Evolutionary conservation across 2,329 filamentous ascomycete species (phyloP), one percentile per base, ranked within the genome.

Genomic region (Dothistroma septosporum): DNA sequence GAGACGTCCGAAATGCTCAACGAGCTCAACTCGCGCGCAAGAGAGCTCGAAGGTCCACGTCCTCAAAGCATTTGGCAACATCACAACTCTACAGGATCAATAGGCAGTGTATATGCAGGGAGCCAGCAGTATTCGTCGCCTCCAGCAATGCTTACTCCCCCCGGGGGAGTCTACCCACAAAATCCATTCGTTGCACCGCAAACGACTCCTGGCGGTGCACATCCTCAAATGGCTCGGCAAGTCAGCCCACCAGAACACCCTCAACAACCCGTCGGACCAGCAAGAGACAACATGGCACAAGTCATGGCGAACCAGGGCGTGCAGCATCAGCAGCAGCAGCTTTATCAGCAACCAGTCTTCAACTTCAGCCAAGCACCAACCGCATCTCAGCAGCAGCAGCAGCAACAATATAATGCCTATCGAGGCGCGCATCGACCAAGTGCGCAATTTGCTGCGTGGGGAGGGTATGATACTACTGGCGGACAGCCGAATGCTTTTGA

Each of bases 1-100:
- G 79, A 80, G 58, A 78, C 78, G 0, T 72, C 75, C 1, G 61
- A 69, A 0, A 72, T 80, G 44, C 71, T 76, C 2, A 72, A 76
- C 10, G 74, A 78, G 19, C 73, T 81, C 0, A 76, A 77, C 47
- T 72, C 74, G 44, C 75, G 77, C 8, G 64, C 72, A 4, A 69
- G 72, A 31, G 70, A 73, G n/a, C 54, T 74, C 19, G 69, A 72
- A n/a, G 66, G 62, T 9, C 35, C 56, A 4, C 66, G 67, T 11
- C 57, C 68, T 33, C 70, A 67, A 16, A 71, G 68, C 62, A 68
- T 68, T 48, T 72, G 69, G 70, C 66, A 70, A 48, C 61, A 64
- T 28, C 24, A 53, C 50, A 35, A 35, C 31, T 53, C 50, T 35
- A 53, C 24, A 0, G 64, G 67, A 55, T 73, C 70, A 6, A 57